Conservation (phyloP, 306 rosid genomes). For the barrel medic (Medicago truncatula) region MtrunA17r5.0-ANR NC_053049.1:46175501-46176000, state of each 20-base stretch:
- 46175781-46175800: conserved; percentile 13
- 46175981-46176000: conserved; percentile 36
- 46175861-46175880: conserved; percentile 5
- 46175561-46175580: conserved; percentile 93
- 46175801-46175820: neutral
- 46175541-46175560: conserved; percentile 98
- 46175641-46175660: conserved; percentile 17
- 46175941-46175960: conserved; percentile 6
- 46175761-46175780: conserved; percentile 16
- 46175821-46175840: conserved; percentile 4
- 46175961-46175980: conserved; percentile 32
- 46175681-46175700: neutral
- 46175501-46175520: conserved; percentile 84
- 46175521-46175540: conserved; percentile 99
- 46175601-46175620: conserved; percentile 98
- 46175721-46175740: conserved; percentile 26
- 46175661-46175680: neutral
- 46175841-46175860: conserved; percentile 1
- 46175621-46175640: conserved; percentile 82
- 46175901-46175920: conserved; percentile 15
- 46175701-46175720: conserved; percentile 19
- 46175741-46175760: conserved; percentile 17
- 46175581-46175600: conserved; percentile 75
- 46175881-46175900: conserved; percentile 1
- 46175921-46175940: conserved; percentile 4